Percentiles rank a stretch among this genome's conserved stretches.
These are phyloP conservation scores for Actinomucor elegans DNA, from an alignment of 371 early-diverging fungal genomes.

Conservation along the genomic window DNA sequence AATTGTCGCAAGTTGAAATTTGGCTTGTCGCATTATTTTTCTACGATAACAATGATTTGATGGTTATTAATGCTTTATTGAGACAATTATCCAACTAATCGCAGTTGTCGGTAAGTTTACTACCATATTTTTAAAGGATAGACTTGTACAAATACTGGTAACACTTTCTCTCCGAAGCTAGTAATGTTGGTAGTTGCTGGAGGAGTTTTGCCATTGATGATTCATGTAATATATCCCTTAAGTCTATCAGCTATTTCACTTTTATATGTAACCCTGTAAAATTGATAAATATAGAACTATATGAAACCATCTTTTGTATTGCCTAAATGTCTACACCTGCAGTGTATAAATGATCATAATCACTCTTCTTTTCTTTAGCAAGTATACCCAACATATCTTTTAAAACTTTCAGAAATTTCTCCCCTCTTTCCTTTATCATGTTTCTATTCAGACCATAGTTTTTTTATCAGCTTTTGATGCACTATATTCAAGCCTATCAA, in stretches of 20 bases:
- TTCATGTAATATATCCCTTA: constrained; percentile 19
- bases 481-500: constrained; percentile 15
- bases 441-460: constrained; percentile 15
- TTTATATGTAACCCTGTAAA: constrained; percentile 18
- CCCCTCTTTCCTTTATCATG: constrained; percentile 13
- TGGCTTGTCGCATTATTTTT: no score
- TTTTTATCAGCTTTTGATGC: constrained; percentile 17
- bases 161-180: constrained; percentile 18
- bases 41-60: no score
- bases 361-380: constrained; percentile 16
- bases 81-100: constrained; percentile 15
- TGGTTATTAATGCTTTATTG: constrained; percentile 1
- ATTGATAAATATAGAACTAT: constrained; percentile 14
- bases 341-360: constrained; percentile 13
- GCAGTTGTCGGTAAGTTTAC: background rate
- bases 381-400: constrained; percentile 21
- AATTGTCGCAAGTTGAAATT: no score
- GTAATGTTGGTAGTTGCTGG: constrained; percentile 13
- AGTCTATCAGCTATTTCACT: constrained; percentile 17
- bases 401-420: constrained; percentile 17
- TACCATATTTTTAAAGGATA: constrained; percentile 7
- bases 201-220: constrained; percentile 13
- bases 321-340: constrained; percentile 17
- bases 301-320: constrained; percentile 14
- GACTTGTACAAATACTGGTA: constrained; percentile 14